Conservation (phyloP, 2,329 filamentous ascomycete species). For the Penicillium sp. region DNA sequence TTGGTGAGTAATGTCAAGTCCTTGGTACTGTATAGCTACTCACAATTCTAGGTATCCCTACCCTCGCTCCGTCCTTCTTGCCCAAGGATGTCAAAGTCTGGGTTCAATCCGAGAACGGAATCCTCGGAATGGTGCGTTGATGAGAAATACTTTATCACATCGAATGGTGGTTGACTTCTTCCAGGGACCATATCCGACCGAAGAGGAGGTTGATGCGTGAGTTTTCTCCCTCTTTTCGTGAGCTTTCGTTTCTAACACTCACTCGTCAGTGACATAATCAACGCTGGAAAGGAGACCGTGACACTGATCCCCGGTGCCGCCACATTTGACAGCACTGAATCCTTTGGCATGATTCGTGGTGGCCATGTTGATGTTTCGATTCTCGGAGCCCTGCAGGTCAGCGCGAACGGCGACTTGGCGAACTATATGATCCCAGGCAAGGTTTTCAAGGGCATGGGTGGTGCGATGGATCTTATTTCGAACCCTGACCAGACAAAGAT, state of each 20-base stretch:
- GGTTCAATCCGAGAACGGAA: conserved; percentile 84
- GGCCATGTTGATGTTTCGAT: conserved; percentile 84
- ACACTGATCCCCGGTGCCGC: conserved; percentile 75
- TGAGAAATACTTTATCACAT: conserved; percentile 10
- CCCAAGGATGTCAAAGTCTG: conserved; percentile 70
- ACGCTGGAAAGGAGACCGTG: conserved; percentile 85
- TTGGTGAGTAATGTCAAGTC: conserved; percentile 21
- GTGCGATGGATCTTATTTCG: conserved; percentile 71
- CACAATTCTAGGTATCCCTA: conserved; percentile 66
- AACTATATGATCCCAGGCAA: conserved; percentile 93
- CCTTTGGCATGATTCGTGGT: conserved; percentile 83
- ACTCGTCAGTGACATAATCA: conserved; percentile 66
- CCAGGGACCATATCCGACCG: conserved; percentile 70
- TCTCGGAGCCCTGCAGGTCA: conserved; percentile 77
- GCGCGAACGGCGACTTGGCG: conserved; percentile 74
- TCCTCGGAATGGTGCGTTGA: conserved; percentile 64
- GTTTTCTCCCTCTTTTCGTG: background rate
- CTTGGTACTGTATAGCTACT: conserved; percentile 1
- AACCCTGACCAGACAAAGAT: conserved; percentile 72
- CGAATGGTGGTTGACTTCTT: background rate
- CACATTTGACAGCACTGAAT: conserved; percentile 77
- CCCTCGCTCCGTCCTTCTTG: conserved; percentile 76
- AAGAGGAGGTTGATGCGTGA: conserved; percentile 66
- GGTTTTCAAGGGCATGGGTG: conserved; percentile 82
- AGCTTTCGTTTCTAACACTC: background rate